Percentiles rank a stretch among this genome's conserved stretches.
Conservation (phyloP, 2,329 filamentous ascomycete species). For the Alternaria sp. region DNA sequence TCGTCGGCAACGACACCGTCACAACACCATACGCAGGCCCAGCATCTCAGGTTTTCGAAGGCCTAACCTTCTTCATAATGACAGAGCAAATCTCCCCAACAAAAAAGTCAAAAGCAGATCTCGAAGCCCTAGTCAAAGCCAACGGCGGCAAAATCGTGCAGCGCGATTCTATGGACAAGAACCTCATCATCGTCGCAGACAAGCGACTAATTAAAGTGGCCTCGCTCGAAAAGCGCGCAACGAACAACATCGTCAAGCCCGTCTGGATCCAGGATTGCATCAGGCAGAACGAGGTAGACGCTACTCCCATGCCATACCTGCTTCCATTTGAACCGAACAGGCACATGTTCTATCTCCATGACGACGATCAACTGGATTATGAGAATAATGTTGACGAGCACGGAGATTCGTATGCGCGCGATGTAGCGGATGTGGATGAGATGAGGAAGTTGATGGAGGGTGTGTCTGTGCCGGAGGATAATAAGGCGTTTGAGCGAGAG, state of each 20-base stretch:
- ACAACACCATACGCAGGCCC: constrained; percentile 63
- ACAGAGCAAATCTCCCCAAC: constrained; percentile 73
- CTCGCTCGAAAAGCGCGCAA: constrained; percentile 75
- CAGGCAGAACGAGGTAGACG: constrained; percentile 63
- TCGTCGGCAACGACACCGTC: constrained; percentile 68
- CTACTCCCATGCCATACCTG: constrained; percentile 61
- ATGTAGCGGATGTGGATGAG: constrained; percentile 67
- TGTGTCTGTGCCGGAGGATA: constrained; percentile 44
- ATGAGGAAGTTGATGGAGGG: constrained; percentile 55
- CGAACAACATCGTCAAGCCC: constrained; percentile 76
- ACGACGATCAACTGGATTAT: constrained; percentile 62
- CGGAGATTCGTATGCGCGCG: constrained; percentile 82
- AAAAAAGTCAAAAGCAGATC: constrained; percentile 77
- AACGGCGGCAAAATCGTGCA: constrained; percentile 84
- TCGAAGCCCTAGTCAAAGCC: constrained; percentile 82
- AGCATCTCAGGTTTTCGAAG: constrained; percentile 72
- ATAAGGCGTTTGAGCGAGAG: constrained; percentile 22
- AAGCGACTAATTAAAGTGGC: constrained; percentile 82
- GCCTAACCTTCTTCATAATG: constrained; percentile 81
- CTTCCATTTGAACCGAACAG: constrained; percentile 69
- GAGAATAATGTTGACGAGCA: constrained; percentile 73
- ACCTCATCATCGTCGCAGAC: constrained; percentile 78
- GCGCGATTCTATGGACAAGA: constrained; percentile 66
- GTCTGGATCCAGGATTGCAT: constrained; percentile 86
- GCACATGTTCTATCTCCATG: constrained; percentile 75